Percentiles rank a stretch among this genome's conserved stretches.
Conservation (phyloP, 1,139 yeast genomes). For the Magnusiomyces suaveolens region DNA sequence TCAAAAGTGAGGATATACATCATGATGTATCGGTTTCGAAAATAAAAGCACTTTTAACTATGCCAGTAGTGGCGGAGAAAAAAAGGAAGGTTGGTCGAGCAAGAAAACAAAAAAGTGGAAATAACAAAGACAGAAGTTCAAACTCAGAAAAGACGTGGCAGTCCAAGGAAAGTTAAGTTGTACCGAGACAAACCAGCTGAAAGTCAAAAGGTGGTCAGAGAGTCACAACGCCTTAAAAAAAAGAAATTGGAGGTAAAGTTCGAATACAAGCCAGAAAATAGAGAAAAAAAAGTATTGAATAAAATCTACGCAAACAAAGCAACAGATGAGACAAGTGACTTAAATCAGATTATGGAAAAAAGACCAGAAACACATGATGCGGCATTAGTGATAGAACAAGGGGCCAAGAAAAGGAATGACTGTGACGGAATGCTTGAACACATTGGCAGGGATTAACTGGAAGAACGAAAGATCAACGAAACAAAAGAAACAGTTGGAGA, state of each 20-base stretch:
- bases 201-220: background rate
- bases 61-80: background rate
- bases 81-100: background rate
- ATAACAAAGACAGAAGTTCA: background rate
- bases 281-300: background rate
- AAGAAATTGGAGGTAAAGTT: background rate
- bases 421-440: background rate
- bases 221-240: background rate
- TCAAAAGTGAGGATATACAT: background rate
- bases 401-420: background rate
- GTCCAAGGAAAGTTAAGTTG: no score
- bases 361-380: background rate
- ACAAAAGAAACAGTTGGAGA: background rate
- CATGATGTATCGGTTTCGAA: no score
- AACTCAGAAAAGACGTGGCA: background rate
- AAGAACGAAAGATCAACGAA: background rate
- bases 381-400: background rate
- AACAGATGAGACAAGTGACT: background rate
- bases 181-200: background rate
- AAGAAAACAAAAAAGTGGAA: background rate
- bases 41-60: background rate
- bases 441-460: background rate
- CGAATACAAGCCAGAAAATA: background rate
- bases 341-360: background rate
- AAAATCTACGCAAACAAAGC: background rate